These are phyloP conservation scores for Gossypium davidsonii DNA, from an alignment of 441 rosid species.

Conservation along the genomic window DNA sequence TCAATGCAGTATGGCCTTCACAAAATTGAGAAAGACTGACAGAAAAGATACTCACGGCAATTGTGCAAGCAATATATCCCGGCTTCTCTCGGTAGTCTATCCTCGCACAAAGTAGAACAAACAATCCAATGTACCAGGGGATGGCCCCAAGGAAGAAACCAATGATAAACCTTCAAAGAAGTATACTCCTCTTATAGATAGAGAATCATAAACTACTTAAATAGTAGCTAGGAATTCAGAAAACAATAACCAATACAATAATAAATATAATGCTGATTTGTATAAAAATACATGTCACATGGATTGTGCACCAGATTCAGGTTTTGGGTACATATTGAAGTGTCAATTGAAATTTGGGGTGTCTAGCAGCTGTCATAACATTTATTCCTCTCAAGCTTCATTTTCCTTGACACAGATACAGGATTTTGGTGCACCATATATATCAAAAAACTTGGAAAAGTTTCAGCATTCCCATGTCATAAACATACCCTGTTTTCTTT, in stretches of 20 bases:
- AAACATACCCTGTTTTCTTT: neutral
- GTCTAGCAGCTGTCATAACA: neutral
- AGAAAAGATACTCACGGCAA: constrained; percentile 62
- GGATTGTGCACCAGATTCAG: neutral
- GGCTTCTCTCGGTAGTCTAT: constrained; percentile 76
- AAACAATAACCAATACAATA: neutral
- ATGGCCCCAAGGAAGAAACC: constrained; percentile 79
- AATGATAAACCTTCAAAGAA: constrained; percentile 64
- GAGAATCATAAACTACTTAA: neutral
- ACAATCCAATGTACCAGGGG: constrained; percentile 87
- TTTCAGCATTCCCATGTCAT: neutral
- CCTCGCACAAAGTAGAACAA: constrained; percentile 51
- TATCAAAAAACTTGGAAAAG: neutral
- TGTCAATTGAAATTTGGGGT: neutral
- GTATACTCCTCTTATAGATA: constrained; percentile 5
- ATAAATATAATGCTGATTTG: neutral
- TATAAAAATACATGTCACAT: neutral
- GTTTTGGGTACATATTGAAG: neutral
- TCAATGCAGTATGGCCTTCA: neutral
- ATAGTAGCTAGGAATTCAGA: neutral
- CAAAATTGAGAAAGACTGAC: neutral
- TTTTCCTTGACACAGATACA: neutral
- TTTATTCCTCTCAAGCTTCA: neutral
- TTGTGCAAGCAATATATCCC: constrained; percentile 72
- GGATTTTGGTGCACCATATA: neutral